Base-by-base conservation (phyloP, 257 asterid species). In the Solanum arcanum region DNA sequence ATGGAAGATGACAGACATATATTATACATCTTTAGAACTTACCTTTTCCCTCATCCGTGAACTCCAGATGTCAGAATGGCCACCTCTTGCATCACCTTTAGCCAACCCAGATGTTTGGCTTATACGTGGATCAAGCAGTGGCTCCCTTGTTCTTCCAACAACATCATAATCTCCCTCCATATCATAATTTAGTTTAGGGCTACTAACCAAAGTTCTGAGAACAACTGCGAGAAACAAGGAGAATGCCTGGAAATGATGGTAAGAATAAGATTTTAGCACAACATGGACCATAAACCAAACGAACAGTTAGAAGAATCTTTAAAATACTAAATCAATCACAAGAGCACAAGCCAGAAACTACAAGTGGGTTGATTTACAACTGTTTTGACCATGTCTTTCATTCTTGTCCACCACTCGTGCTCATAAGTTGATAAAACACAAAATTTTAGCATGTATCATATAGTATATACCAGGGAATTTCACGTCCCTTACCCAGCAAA, bases 21-120 rank as follows among this genome's bases (percentile, higher is more conserved):
- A 66, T 44, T 66, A 18, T 23, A 41, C 42, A 60, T 20, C 41
- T 76, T 64, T 35, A 64, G 73, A 59, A 87, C 33, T 69, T 69
- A 96, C 99, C 99, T 96, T 96, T 90, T 90, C 93, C 90, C 98
- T 93, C 92, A 95, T 93, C 86, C 96, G 93, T 84, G 94, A 89
- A 92, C 96, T 93, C 98, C 96, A 95, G 86, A 94, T 93, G 91
- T 94, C 98, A 62, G 86, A 80, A 86, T 90, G 91, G n/a, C 68
- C 47, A 42, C 84, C 86, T 56, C 76, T 88, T 27, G 88, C 90
- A 86, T 92, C 97, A n/a, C 93, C 94, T 90, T 92, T 91, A 83
- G 88, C 35, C 83, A 94, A 88, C 23, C 88, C 92, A 59, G 93
- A 90, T 86, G 92, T 52, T 85, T 87, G 95, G 90, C 91, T 88